Conservation (phyloP, 106 monocot species). For the Dendrobium chrysotoxum region DNA sequence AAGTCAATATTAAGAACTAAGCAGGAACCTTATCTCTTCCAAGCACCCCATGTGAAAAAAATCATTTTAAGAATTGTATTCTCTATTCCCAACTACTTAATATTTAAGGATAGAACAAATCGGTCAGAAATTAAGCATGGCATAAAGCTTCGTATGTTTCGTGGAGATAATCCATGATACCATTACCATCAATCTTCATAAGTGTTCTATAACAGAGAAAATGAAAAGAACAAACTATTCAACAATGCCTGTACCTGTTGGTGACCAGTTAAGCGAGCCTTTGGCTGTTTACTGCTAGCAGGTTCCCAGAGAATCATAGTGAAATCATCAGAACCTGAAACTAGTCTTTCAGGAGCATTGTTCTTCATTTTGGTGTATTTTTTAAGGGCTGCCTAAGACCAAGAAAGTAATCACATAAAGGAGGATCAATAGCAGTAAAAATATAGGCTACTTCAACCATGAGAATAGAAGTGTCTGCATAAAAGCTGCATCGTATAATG, state of each 20-base stretch:
- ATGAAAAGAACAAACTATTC: neutral
- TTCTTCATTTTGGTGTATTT: slow-evolving; percentile 85
- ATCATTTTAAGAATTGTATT: neutral
- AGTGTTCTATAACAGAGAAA: neutral
- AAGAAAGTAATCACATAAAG: neutral
- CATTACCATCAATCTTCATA: neutral
- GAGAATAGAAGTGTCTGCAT: neutral
- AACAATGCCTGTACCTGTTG: slow-evolving; percentile 50
- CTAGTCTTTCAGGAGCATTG: slow-evolving; percentile 86
- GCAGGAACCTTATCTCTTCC: too few species aligned
- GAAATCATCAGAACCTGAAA: slow-evolving; percentile 98
- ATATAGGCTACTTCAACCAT: neutral
- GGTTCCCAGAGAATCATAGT: slow-evolving; percentile 97
- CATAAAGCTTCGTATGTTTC: neutral
- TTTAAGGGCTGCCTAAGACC: slow-evolving; percentile 57
- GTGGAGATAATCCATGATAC: neutral
- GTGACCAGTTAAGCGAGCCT: slow-evolving; percentile 88
- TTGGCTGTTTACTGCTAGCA: slow-evolving; percentile 65
- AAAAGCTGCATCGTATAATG: neutral
- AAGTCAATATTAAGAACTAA: too few species aligned
- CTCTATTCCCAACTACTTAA: neutral
- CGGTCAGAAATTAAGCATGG: neutral
- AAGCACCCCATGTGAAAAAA: neutral
- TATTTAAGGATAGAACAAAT: neutral
- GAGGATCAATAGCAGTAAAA: neutral